A percentile compares a stretch with the other conserved stretches of the same genome.
Evolutionary conservation across 352 stramenopile species (phyloP).

Genomic region (Pythium myriotylum): DNA sequence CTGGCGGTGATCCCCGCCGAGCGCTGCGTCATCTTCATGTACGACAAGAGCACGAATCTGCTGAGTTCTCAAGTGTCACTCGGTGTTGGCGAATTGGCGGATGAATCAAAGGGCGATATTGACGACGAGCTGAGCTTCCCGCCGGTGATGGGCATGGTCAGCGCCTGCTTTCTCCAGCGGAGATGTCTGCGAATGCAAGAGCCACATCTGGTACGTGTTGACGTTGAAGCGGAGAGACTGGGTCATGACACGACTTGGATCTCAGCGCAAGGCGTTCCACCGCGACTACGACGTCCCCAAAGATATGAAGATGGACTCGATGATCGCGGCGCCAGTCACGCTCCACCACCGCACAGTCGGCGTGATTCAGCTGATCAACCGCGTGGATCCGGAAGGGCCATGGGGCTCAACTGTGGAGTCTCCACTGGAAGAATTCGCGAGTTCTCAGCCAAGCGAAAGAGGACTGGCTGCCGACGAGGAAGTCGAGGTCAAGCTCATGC

Average conservation of each 20-base stretch:
- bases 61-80: conserved; percentile 39
- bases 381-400: conserved; percentile 34
- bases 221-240: too few species aligned
- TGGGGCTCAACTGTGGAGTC: not conserved
- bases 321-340: conserved; percentile 56
- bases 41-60: conserved; percentile 52
- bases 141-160: conserved; percentile 60
- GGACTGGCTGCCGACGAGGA: conserved; percentile 19
- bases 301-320: conserved; percentile 52
- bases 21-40: conserved; percentile 55
- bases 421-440: not conserved
- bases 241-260: too few species aligned
- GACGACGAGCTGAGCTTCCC: conserved; percentile 37
- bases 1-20: conserved; percentile 46
- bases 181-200: conserved; percentile 67
- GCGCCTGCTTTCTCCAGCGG: conserved; percentile 56
- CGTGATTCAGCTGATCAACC: conserved; percentile 67
- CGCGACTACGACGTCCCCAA: conserved; percentile 64
- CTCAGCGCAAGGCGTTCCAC: conserved; percentile 56
- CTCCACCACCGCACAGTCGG: conserved; percentile 57
- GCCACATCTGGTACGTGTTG: conserved; percentile 34
- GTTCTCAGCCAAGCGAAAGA: not conserved
- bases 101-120: conserved; percentile 6
- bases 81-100: not conserved
- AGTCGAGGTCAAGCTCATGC: conserved; percentile 43